A percentile compares a stretch with the other conserved stretches of the same genome.
These are phyloP conservation scores for Lactarius evosmus DNA, from an alignment of 768 basidiomycete genomes.

Conservation along the genomic window DNA sequence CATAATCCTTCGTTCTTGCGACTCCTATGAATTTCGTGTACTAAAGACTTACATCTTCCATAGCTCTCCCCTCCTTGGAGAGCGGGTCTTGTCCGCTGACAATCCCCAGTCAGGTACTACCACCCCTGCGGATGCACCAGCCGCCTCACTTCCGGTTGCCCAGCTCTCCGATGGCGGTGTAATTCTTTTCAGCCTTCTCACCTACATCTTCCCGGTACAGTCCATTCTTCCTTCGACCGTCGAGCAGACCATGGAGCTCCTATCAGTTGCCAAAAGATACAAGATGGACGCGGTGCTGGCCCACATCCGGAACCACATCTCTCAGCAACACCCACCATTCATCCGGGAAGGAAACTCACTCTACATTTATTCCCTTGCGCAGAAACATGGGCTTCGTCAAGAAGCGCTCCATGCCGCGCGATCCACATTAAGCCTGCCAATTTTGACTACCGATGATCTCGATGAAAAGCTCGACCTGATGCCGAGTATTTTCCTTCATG, in stretches of 20 bases:
- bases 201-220: slow-evolving; percentile 2
- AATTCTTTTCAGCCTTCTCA: slow-evolving; percentile 11
- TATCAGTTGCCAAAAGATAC: slow-evolving; percentile 5
- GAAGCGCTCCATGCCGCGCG: slow-evolving; percentile 12
- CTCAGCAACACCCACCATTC: neutral
- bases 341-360: neutral
- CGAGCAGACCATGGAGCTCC: slow-evolving; percentile 10
- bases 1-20: slow-evolving; percentile 42
- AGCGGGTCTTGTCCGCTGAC: slow-evolving; percentile 25
- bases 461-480: neutral
- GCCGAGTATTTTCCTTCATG: neutral
- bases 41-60: slow-evolving; percentile 43
- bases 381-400: slow-evolving; percentile 7
- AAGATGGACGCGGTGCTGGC: slow-evolving; percentile 7
- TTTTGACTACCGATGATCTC: neutral
- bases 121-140: neutral
- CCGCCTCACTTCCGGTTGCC: neutral
- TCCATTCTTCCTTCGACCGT: slow-evolving; percentile 1
- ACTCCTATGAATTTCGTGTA: slow-evolving; percentile 44
- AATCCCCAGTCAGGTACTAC: neutral
- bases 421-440: neutral
- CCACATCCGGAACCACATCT: slow-evolving; percentile 2
- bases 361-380: neutral
- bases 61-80: slow-evolving; percentile 41
- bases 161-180: neutral